These are phyloP conservation scores for Verticillium isaacii DNA, from an alignment of 2,329 filamentous ascomycete genomes.

Conservation along the genomic window DNA sequence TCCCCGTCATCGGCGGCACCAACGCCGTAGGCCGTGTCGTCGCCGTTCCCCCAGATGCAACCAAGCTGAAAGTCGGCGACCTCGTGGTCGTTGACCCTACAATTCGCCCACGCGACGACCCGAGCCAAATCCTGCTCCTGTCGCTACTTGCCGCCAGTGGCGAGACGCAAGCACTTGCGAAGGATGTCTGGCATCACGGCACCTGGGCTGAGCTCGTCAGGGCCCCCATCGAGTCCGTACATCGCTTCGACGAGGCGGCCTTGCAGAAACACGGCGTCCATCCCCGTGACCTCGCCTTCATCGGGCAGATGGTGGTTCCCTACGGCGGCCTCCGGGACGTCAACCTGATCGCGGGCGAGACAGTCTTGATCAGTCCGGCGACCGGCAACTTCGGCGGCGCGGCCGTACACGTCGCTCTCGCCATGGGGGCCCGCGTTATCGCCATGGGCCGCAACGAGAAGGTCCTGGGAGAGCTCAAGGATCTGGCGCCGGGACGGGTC, in stretches of 20 bases:
- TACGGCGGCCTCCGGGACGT: neutral
- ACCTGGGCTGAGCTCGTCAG: neutral
- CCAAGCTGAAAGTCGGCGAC: slow-evolving; percentile 13
- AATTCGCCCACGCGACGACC: slow-evolving; percentile 1
- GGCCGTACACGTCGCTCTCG: slow-evolving; percentile 40
- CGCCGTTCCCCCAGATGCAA: slow-evolving; percentile 25
- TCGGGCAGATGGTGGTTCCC: neutral
- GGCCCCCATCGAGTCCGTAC: neutral
- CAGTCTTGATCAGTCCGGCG: slow-evolving; percentile 43
- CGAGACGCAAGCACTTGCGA: neutral
- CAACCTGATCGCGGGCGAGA: slow-evolving; percentile 39
- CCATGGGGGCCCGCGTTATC: slow-evolving; percentile 47
- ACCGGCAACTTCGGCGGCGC: slow-evolving; percentile 45
- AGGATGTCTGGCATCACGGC: neutral
- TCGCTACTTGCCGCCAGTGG: slow-evolving; percentile 21
- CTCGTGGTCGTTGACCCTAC: slow-evolving; percentile 2
- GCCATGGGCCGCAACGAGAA: slow-evolving; percentile 40
- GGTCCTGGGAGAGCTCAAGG: neutral
- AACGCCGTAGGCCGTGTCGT: slow-evolving; percentile 29
- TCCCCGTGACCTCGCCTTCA: neutral
- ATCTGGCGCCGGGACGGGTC: neutral
- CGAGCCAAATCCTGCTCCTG: slow-evolving; percentile 3
- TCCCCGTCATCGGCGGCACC: slow-evolving; percentile 26
- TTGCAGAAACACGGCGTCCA: neutral
- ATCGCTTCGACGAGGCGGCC: neutral